Evolutionary conservation across 2,329 filamentous ascomycete species (phyloP).

Genomic region (Alternaria metachromatica): DNA sequence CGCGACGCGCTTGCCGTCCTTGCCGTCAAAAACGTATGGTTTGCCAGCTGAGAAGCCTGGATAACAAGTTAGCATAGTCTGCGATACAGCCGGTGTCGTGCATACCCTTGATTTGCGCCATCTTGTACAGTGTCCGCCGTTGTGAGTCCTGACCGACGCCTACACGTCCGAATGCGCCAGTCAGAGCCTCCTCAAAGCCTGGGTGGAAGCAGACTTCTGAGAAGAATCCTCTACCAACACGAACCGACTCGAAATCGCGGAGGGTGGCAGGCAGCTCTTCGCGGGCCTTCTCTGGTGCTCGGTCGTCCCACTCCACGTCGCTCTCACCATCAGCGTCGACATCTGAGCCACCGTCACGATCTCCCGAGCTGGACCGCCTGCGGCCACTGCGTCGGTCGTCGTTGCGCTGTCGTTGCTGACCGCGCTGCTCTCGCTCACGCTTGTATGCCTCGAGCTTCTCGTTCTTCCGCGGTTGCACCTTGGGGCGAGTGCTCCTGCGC

Average conservation of each 20-base stretch:
- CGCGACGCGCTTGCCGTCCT: conserved; percentile 76
- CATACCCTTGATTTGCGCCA: conserved; percentile 85
- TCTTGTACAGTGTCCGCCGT: conserved; percentile 80
- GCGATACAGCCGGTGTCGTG: background rate
- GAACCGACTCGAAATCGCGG: conserved; percentile 81
- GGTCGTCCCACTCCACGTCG: conserved; percentile 75
- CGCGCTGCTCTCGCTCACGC: conserved; percentile 65
- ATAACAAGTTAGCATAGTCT: conserved; percentile 28
- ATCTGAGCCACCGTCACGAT: conserved; percentile 58
- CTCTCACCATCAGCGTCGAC: conserved; percentile 73
- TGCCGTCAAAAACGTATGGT: conserved; percentile 80
- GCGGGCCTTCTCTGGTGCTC: conserved; percentile 60
- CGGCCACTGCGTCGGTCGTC: conserved; percentile 57
- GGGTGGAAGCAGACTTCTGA: conserved; percentile 93
- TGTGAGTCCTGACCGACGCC: conserved; percentile 80
- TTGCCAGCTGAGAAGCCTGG: conserved; percentile 78
- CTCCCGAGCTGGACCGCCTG: conserved; percentile 52
- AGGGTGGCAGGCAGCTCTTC: conserved; percentile 75
- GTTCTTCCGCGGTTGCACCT: conserved; percentile 64
- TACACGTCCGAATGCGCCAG: conserved; percentile 84
- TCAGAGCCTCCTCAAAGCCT: conserved; percentile 81
- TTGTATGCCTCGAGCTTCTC: conserved; percentile 74
- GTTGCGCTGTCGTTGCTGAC: conserved; percentile 60
- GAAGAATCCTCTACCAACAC: conserved; percentile 85
- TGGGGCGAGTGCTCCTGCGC: conserved; percentile 67